Evolutionary conservation across 2,329 filamentous ascomycete species (phyloP), one percentile per base, ranked within the genome.

Genomic region (Rhinocladiella mackenziei): DNA sequence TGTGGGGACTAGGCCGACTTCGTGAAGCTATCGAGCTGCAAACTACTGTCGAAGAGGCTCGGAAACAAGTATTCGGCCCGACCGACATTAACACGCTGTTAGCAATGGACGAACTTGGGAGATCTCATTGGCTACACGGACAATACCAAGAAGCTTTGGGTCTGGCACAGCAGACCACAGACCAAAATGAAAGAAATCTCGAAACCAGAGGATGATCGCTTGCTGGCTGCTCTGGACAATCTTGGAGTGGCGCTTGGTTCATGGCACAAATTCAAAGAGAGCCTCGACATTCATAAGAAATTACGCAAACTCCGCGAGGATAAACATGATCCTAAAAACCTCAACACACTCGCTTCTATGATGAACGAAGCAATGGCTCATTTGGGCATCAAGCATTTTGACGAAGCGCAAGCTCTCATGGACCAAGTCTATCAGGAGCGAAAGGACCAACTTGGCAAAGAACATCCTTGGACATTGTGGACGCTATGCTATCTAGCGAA

Each of bases 401-500:
- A 49, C 3, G 43, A 54, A 33, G 51, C 53, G 18, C 39, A 48
- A 32, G 14, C 3, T 2, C 31, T 47, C 13, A 54, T 54, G 50
- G 26, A 4, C 1, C 38, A 47, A 23, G 51, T 54, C 2, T 50
- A 41, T 17, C 15, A 49, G 11, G 23, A 47, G 23, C 26, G 53
- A 17, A 38, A 32, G 30, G 4, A n/a, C 10, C 32, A 45, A 19
- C 45, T 55, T n/a, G 52, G 50, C n/a, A 48, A 53, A 19, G 50
- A 55, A 20, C 50, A 55, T 32, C 50, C 47, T 2, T 53, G 47
- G 47, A 55, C 52, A 15, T 20, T 55, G 22, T 53, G 50, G 52
- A 47, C 52, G 36, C 39, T 56, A 7, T 45, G 47, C 35, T 48
- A 34, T n/a, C 31, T 46, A 3, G 35, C 43, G 11, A 52, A 52